Conservation (phyloP, 495 filamentous ascomycete species). For the Terfezia boudieri region DNA sequence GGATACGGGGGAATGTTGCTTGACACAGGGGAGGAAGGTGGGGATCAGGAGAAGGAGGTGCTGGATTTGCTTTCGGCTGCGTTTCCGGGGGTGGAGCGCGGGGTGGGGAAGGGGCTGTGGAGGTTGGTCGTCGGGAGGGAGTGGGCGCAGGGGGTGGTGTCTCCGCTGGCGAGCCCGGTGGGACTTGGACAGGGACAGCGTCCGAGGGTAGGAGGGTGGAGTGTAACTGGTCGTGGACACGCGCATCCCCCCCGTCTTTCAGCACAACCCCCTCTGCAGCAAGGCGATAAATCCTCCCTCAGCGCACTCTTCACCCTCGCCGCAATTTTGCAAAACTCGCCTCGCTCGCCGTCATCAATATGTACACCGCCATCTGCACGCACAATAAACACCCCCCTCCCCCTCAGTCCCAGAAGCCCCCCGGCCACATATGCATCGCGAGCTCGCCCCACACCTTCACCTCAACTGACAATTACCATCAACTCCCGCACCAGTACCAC, state of each 20-base stretch:
- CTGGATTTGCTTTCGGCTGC: no score
- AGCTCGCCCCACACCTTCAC: neutral
- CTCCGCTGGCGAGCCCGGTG: no score
- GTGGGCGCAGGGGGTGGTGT: no score
- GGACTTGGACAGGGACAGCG: no score
- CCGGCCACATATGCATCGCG: neutral
- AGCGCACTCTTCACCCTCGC: neutral
- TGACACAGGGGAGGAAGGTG: no score
- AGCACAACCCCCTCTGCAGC: neutral
- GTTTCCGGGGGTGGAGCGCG: no score
- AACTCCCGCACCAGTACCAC: neutral
- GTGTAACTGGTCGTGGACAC: neutral
- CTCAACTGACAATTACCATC: neutral
- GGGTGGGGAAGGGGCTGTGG: no score
- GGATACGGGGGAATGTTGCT: no score
- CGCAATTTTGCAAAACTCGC: neutral
- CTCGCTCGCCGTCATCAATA: neutral
- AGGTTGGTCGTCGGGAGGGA: no score
- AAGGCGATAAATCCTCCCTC: neutral
- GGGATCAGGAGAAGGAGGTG: no score
- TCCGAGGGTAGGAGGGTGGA: neutral
- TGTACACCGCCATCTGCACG: neutral
- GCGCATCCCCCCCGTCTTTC: neutral
- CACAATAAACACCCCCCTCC: neutral
- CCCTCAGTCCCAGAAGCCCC: neutral